A percentile compares a stretch with the other conserved stretches of the same genome.
Conservation (phyloP, 305 asterid species). For the Fraxinus platypoda region DNA sequence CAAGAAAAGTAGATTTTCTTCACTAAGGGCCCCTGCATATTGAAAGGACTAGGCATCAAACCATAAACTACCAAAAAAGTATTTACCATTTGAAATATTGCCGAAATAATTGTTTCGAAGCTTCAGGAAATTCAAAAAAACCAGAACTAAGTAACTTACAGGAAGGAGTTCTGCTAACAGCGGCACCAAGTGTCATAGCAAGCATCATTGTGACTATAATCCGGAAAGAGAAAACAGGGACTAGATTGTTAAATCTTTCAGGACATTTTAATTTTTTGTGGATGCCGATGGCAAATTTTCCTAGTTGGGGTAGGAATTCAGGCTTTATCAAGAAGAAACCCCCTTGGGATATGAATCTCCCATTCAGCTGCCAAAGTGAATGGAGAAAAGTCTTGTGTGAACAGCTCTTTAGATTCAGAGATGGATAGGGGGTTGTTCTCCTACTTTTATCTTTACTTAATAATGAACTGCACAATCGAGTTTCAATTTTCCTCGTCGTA, state of each 20-base stretch:
- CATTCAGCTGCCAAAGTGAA: constrained; percentile 36
- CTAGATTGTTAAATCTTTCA: constrained; percentile 28
- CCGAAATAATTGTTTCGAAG: background rate
- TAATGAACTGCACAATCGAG: constrained; percentile 30
- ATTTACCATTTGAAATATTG: background rate
- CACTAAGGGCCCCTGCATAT: constrained; percentile 75
- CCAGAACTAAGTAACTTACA: constrained; percentile 46
- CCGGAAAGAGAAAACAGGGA: constrained; percentile 39
- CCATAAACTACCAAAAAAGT: background rate
- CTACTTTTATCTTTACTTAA: constrained; percentile 33
- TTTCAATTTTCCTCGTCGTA: constrained; percentile 29
- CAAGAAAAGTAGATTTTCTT: constrained; percentile 89
- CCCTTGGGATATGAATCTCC: constrained; percentile 30
- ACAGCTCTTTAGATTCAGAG: constrained; percentile 19
- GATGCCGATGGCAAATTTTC: constrained; percentile 33
- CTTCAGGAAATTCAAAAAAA: background rate
- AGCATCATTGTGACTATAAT: constrained; percentile 63
- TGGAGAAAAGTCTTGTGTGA: constrained; percentile 25
- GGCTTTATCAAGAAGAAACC: constrained; percentile 32
- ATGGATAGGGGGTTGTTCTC: constrained; percentile 27
- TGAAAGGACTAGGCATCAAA: constrained; percentile 12
- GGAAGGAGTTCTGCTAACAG: constrained; percentile 55
- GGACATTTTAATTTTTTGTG: constrained; percentile 30
- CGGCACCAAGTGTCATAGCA: constrained; percentile 57
- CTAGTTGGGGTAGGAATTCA: constrained; percentile 30